Conservation (phyloP, 306 rosid genomes). For the Nissolia schottii region DNA sequence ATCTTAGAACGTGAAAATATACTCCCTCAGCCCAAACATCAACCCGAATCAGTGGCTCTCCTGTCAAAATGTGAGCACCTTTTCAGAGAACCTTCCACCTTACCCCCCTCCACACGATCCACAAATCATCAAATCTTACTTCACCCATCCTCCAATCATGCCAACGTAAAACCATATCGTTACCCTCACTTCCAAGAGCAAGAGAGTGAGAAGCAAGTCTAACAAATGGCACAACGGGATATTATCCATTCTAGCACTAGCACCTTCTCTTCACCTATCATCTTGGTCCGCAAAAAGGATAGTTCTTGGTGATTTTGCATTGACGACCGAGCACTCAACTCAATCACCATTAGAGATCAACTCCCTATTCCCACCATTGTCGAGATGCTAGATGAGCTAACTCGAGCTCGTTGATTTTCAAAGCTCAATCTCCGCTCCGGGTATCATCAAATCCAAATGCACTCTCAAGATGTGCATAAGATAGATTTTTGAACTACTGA, state of each 20-base stretch:
- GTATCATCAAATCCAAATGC: neutral
- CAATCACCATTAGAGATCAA: neutral
- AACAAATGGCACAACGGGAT: neutral
- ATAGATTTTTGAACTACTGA: neutral
- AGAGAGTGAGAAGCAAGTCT: neutral
- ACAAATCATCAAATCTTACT: too few relatives aligned
- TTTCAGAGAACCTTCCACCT: too few relatives aligned
- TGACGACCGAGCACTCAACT: neutral
- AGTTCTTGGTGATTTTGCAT: neutral
- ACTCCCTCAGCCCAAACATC: too few relatives aligned
- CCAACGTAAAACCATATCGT: too few relatives aligned
- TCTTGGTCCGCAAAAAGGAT: neutral
- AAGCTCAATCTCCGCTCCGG: neutral
- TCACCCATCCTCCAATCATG: too few relatives aligned
- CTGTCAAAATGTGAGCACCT: too few relatives aligned
- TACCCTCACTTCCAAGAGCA: neutral
- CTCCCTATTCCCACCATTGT: neutral
- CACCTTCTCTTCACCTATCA: neutral
- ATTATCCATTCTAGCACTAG: neutral
- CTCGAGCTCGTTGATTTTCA: neutral
- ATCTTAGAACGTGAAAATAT: too few relatives aligned
- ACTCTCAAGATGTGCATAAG: neutral
- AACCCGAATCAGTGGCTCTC: too few relatives aligned
- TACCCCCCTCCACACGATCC: too few relatives aligned
- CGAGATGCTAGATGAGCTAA: neutral